Conservation (phyloP, 192 early-diverging fungal species). For the Backusella luteola region DNA sequence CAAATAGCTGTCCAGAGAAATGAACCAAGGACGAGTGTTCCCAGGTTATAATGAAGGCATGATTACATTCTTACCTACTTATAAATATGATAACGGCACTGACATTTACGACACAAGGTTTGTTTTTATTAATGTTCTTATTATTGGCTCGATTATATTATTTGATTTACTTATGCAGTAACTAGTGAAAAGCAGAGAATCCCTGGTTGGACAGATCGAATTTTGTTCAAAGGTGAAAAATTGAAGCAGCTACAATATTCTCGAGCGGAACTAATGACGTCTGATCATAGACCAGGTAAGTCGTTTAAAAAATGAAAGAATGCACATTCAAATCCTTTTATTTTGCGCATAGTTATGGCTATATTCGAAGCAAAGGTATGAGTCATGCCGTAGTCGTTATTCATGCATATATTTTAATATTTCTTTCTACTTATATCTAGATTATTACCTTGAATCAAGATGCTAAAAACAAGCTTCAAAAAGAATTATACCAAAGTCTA, state of each 20-base stretch:
- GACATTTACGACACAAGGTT: constrained; percentile 70
- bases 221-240: constrained; percentile 55
- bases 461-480: constrained; percentile 45
- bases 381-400: neutral
- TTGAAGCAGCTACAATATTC: constrained; percentile 49
- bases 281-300: constrained; percentile 78
- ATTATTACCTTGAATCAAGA: constrained; percentile 44
- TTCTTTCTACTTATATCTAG: constrained; percentile 20
- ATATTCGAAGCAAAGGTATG: constrained; percentile 37
- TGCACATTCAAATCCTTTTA: neutral
- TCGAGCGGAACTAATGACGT: constrained; percentile 61
- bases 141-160: neutral
- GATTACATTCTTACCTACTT: constrained; percentile 75
- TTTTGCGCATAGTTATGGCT: constrained; percentile 28
- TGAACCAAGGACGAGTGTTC: constrained; percentile 65
- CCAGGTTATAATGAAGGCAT: constrained; percentile 73
- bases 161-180: constrained; percentile 11
- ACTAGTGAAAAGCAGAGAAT: constrained; percentile 59
- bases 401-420: neutral
- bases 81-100: constrained; percentile 79
- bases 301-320: neutral
- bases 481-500: constrained; percentile 50
- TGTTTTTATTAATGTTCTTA: neutral
- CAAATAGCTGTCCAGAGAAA: constrained; percentile 51
- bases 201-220: constrained; percentile 71